Evolutionary conservation across 768 basidiomycete genomes (phyloP).

Genomic region (Tricholoma bakamatsutake): DNA sequence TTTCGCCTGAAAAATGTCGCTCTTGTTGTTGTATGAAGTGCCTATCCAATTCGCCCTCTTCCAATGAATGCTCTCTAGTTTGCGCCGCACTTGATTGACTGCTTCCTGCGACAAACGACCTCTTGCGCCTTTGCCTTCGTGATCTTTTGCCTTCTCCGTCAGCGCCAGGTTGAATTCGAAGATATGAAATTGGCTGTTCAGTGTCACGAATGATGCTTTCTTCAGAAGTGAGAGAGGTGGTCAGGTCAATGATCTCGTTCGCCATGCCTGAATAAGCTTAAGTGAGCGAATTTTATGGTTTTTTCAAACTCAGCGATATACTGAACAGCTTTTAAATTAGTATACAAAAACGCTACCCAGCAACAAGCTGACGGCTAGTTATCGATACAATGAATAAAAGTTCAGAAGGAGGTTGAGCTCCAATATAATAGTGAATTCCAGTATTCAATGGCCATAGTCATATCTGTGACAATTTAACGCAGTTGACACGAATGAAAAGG

Average conservation of each 20-base stretch:
- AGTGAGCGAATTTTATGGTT: no score
- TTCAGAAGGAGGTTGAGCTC: constrained; percentile 11
- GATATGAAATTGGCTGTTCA: not conserved
- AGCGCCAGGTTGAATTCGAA: not conserved
- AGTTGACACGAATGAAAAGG: not conserved
- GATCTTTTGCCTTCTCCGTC: constrained; percentile 13
- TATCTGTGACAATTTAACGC: constrained; percentile 23
- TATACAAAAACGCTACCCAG: not conserved
- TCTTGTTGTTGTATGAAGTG: not conserved
- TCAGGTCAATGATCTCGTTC: constrained; percentile 30
- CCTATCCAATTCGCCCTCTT: constrained; percentile 13
- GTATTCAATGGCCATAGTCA: constrained; percentile 35
- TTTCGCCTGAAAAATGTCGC: not conserved
- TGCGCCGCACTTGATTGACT: constrained; percentile 10
- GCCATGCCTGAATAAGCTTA: constrained; percentile 6
- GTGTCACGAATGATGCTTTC: not conserved
- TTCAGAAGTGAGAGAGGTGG: constrained; percentile 9
- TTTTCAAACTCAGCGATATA: not conserved
- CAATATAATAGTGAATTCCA: not conserved
- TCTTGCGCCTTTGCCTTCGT: constrained; percentile 22
- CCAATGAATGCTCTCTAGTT: constrained; percentile 16
- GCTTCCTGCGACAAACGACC: constrained; percentile 17
- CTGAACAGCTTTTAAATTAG: not conserved
- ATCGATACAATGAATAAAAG: constrained; percentile 1
- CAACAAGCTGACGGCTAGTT: not conserved